These are phyloP conservation scores for Neurospora sp. DNA, from an alignment of 2,329 filamentous ascomycete species.

Conservation along the genomic window DNA sequence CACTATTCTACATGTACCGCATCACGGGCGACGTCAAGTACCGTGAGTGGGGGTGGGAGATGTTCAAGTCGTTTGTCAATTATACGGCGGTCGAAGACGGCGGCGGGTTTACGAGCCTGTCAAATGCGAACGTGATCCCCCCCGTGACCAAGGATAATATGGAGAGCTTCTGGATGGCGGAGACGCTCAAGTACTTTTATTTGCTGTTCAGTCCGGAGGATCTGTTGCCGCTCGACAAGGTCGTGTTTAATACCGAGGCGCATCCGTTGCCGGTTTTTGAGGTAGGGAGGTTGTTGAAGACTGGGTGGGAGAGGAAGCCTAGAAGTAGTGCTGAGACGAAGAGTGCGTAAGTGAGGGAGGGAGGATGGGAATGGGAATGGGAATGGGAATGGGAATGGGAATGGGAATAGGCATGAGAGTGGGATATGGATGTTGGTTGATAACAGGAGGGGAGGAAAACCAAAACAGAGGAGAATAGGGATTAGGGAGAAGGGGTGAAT, in stretches of 20 bases:
- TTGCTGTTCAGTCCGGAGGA: slow-evolving; percentile 81
- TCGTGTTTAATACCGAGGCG: slow-evolving; percentile 94
- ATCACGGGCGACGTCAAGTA: slow-evolving; percentile 87
- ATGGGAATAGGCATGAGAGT: neutral
- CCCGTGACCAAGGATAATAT: slow-evolving; percentile 74
- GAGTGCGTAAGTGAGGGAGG: neutral
- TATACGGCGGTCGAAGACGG: slow-evolving; percentile 71
- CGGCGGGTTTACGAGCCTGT: slow-evolving; percentile 73
- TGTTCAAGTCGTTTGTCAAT: slow-evolving; percentile 87
- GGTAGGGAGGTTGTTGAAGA: slow-evolving; percentile 64
- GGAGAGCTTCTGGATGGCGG: slow-evolving; percentile 98
- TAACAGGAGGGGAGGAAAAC: no score
- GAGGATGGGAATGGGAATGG: neutral
- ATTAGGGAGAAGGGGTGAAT: neutral
- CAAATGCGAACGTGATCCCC: slow-evolving; percentile 63
- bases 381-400: neutral
- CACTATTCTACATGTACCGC: slow-evolving; percentile 95
- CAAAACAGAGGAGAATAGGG: neutral
- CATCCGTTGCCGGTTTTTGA: slow-evolving; percentile 85
- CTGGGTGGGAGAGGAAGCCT: slow-evolving; percentile 68
- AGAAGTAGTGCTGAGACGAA: slow-evolving; percentile 21
- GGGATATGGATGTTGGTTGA: neutral
- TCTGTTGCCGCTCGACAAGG: slow-evolving; percentile 70
- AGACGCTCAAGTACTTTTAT: slow-evolving; percentile 97
- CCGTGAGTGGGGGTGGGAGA: slow-evolving; percentile 95